These are phyloP conservation scores for Porcisia hertigi DNA, from an alignment of 208 protist species.

Conservation along the genomic window DNA sequence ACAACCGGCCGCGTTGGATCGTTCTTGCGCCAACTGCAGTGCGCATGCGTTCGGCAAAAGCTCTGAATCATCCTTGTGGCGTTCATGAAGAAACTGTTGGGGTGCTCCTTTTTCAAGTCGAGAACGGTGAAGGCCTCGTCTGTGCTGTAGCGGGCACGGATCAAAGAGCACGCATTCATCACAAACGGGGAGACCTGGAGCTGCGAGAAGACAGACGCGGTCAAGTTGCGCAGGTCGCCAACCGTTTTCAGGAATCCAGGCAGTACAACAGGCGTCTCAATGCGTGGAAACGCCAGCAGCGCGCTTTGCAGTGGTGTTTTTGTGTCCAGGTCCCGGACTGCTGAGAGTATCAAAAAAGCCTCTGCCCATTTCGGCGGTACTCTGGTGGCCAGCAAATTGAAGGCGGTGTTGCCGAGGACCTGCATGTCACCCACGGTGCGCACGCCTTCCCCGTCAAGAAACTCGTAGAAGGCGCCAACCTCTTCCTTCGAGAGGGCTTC, in stretches of 20 bases:
- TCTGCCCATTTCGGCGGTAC: conserved; percentile 45
- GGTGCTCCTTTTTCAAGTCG: conserved; percentile 53
- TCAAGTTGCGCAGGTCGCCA: conserved; percentile 53
- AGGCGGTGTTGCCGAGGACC: conserved; percentile 66
- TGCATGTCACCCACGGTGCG: conserved; percentile 81
- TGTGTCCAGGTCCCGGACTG: conserved; percentile 66
- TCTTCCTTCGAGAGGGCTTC: conserved; percentile 24
- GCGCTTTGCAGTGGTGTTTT: conserved; percentile 45
- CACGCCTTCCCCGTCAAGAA: conserved; percentile 56
- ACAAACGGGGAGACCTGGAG: conserved; percentile 49
- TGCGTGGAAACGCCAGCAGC: conserved; percentile 69
- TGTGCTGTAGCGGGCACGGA: conserved; percentile 61
- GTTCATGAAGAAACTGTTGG: conserved; percentile 52
- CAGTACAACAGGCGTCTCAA: conserved; percentile 34
- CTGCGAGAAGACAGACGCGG: conserved; percentile 48
- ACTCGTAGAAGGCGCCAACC: conserved; percentile 46
- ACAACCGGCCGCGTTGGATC: conserved; percentile 79
- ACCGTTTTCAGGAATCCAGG: conserved; percentile 48
- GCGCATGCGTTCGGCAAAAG: conserved; percentile 50
- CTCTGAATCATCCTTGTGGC: conserved; percentile 50
- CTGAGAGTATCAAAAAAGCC: conserved; percentile 53
- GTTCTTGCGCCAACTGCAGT: conserved; percentile 89
- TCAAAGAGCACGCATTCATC: conserved; percentile 70
- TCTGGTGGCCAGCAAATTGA: conserved; percentile 57
- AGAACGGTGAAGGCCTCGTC: conserved; percentile 70